phyloP scores from a whole-genome alignment of 2,329 filamentous ascomycete species.

The Ophidiomyces ophidiicola region DNA sequence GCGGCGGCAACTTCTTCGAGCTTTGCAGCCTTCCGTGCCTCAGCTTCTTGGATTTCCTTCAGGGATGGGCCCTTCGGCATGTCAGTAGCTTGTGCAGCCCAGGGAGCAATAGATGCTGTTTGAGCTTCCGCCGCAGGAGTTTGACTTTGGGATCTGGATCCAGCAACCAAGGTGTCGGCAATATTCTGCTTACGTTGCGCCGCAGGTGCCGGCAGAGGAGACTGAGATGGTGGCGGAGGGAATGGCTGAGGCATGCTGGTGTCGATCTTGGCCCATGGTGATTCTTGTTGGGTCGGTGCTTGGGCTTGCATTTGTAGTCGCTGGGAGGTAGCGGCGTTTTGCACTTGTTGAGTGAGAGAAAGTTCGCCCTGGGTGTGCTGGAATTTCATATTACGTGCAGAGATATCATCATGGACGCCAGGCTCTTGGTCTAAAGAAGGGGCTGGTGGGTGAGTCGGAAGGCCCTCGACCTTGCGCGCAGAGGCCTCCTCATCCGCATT shows the following conservation, averaged over 20 bases:
- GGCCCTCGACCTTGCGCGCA: conserved; percentile 27
- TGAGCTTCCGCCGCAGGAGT: conserved; percentile 54
- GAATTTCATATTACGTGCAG: conserved; percentile 18
- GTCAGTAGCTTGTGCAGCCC: conserved; percentile 73
- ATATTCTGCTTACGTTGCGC: conserved; percentile 77
- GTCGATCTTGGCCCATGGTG: conserved; percentile 49
- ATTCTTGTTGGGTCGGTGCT: conserved; percentile 33
- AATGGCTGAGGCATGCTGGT: conserved; percentile 55
- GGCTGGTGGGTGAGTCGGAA: conserved; percentile 27
- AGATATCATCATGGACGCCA: conserved; percentile 20
- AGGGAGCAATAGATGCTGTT: conserved; percentile 71
- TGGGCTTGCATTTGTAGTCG: conserved; percentile 28
- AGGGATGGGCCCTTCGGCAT: conserved; percentile 75
- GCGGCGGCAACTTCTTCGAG: conserved; percentile 70
- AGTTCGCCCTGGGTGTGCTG: conserved; percentile 41
- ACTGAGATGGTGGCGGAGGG: conserved; percentile 61
- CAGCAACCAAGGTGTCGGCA: conserved; percentile 56
- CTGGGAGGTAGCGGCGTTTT: conserved; percentile 50
- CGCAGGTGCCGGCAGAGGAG: conserved; percentile 75
- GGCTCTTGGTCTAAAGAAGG: conserved; percentile 10
- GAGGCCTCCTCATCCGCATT: conserved; percentile 47
- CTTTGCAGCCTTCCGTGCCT: conserved; percentile 84
- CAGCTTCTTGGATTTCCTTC: conserved; percentile 92
- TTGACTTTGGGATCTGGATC: conserved; percentile 61
- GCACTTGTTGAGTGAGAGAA: conserved; percentile 72